Conservation (phyloP, 116 monocot species). For the Cymodocea nodosa region DNA sequence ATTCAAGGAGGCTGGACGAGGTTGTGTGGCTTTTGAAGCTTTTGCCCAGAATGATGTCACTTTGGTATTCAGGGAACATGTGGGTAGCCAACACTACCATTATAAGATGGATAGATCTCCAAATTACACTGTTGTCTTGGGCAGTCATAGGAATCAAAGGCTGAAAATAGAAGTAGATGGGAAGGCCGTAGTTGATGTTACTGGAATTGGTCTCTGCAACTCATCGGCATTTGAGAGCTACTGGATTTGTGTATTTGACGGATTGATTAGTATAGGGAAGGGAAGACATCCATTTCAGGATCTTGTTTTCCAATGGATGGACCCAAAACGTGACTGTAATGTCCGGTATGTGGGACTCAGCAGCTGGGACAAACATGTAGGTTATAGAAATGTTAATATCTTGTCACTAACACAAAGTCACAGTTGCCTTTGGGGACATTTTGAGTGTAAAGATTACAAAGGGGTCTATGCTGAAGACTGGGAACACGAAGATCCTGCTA, state of each 20-base stretch:
- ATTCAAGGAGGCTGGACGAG: constrained; percentile 84
- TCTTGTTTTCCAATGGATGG: constrained; percentile 75
- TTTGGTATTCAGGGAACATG: constrained; percentile 86
- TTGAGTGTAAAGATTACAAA: constrained; percentile 43
- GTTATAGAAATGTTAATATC: constrained; percentile 79
- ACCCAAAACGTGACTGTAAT: constrained; percentile 48
- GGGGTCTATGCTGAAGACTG: constrained; percentile 21
- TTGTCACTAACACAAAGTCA: constrained; percentile 44
- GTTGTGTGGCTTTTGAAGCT: constrained; percentile 90
- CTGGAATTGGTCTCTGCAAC: constrained; percentile 65
- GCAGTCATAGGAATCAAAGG: constrained; percentile 86
- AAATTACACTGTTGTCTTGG: constrained; percentile 82
- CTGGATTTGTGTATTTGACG: constrained; percentile 90
- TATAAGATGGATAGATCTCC: constrained; percentile 87
- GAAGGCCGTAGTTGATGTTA: constrained; percentile 67
- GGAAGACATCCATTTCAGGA: constrained; percentile 78
- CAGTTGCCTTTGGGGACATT: constrained; percentile 24
- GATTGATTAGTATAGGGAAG: constrained; percentile 74
- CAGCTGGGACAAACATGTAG: constrained; percentile 98
- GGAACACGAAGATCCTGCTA: constrained; percentile 11
- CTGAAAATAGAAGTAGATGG: constrained; percentile 93
- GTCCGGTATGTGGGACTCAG: constrained; percentile 87
- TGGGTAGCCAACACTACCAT: constrained; percentile 80
- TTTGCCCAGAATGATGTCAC: constrained; percentile 96
- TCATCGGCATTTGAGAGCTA: constrained; percentile 87